phyloP scores from a whole-genome alignment of 2,329 filamentous ascomycete species.

The Cercospora berteroae region DNA sequence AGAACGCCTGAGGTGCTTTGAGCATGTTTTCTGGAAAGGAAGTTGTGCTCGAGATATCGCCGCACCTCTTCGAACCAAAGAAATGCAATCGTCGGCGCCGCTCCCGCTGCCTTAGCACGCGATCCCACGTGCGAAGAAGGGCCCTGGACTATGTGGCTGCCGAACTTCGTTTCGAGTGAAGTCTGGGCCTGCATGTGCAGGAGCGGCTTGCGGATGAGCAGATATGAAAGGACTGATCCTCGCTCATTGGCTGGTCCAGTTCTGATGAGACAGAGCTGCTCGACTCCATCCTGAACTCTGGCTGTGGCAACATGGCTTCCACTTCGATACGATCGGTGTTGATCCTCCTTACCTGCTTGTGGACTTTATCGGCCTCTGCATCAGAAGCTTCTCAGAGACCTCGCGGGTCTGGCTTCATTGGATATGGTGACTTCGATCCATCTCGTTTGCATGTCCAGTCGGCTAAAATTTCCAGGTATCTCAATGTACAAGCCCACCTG shows the following conservation, averaged over 20 bases:
- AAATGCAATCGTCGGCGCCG: background rate
- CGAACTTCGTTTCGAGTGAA: background rate
- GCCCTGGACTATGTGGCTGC: background rate
- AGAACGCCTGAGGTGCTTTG: constrained; percentile 4
- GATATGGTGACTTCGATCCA: background rate
- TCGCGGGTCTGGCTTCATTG: constrained; percentile 4
- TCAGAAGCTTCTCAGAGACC: constrained; percentile 3
- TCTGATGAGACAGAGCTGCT: background rate
- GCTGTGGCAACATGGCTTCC: background rate
- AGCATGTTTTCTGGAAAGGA: background rate
- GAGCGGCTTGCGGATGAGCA: background rate
- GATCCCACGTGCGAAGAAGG: background rate
- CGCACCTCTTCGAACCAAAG: background rate
- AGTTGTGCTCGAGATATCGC: background rate
- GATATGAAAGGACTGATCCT: background rate
- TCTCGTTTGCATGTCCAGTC: background rate
- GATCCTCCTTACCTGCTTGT: background rate
- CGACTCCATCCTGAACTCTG: background rate
- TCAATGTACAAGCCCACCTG: constrained; percentile 29
- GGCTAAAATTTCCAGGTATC: constrained; percentile 16
- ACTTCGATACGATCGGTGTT: background rate
- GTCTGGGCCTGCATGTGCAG: background rate
- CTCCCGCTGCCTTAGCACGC: background rate
- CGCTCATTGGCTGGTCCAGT: background rate
- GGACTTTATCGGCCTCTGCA: background rate